Evolutionary conservation across 2,329 filamentous ascomycete genomes (phyloP), one percentile per base, ranked within the genome.

Genomic region (Xylariaceae sp.): DNA sequence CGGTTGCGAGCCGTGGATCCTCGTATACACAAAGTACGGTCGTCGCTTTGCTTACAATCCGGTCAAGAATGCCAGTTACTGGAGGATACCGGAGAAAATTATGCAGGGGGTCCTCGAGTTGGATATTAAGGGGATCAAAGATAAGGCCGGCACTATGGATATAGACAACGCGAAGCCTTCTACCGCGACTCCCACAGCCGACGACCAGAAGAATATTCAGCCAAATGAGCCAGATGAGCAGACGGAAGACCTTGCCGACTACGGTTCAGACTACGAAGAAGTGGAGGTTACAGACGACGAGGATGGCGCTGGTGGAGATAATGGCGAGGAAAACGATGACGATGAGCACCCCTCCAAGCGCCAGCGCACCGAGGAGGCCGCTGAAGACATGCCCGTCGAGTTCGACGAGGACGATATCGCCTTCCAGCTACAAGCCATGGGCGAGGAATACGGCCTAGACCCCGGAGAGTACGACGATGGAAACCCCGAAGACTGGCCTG

Each of bases 331-430:
- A 28, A 53, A 72, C 66, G 51, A 82, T 75, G 71, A 77, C 69
- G 50, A 73, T 67, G 65, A 78, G 68, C 64, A 74, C 63, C 63
- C 73, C 54, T 63, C 74, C 34, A 82, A 81, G 56, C 74, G 76
- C 40, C 79, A 75, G 55, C 74, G 71, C 54, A 75, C 72, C 13
- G 73, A 74, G 45, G 73, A 76, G 10, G 62, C 57, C 13, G 53
- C 60, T 10, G 71, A 60, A 12, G 72, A 79, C 1, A 72, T 69
- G 1, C 78, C 81, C 0, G 73, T 94, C 7, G 93, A 97, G 63
- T 96, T 96, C 63, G 89, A 88, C 50, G 94, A 97, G 69, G 93
- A 92, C 48, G 94, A 99, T 65, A 95, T 99, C 62, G 92, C 90
- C 34, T 92, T 87, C 66, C 94, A 99, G 66, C 77, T 99, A 12